phyloP scores from a whole-genome alignment of 2,329 filamentous ascomycete genomes.

The Pseudogymnoascus sp. region DNA sequence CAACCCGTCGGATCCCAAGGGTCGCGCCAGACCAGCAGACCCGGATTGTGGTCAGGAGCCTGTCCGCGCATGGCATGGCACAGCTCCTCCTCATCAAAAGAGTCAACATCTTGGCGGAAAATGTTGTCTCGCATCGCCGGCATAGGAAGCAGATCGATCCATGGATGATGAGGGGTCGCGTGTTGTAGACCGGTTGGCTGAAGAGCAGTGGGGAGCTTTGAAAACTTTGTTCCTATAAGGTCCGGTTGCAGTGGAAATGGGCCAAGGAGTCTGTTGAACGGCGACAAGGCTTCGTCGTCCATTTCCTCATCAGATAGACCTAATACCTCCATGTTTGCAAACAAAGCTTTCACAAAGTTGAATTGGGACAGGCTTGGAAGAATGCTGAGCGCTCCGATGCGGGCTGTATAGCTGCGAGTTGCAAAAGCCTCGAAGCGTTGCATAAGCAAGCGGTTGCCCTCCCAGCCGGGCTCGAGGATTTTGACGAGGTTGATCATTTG shows the following conservation, averaged over 20 bases:
- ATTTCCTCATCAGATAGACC: constrained; percentile 8
- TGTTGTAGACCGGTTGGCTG: constrained; percentile 25
- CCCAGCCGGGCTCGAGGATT: not conserved
- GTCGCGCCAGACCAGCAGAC: constrained; percentile 34
- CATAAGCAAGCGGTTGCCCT: not conserved
- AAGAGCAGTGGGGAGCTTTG: constrained; percentile 13
- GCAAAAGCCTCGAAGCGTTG: constrained; percentile 8
- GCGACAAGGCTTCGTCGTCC: not conserved
- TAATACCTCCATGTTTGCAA: not conserved
- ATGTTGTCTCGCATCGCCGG: constrained; percentile 26
- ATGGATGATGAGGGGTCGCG: constrained; percentile 23
- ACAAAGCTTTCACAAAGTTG: not conserved
- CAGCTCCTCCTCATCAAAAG: constrained; percentile 25
- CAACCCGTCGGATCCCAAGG: constrained; percentile 30
- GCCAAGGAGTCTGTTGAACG: not conserved
- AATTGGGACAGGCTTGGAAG: constrained; percentile 1
- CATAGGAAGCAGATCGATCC: constrained; percentile 26
- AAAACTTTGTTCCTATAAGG: not conserved
- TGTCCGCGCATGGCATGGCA: constrained; percentile 26
- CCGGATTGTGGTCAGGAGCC: constrained; percentile 22
- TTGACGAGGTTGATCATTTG: not conserved
- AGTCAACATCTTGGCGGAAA: constrained; percentile 19
- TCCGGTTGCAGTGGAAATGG: not conserved
- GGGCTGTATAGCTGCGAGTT: constrained; percentile 9
- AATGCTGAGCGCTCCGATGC: not conserved